Evolutionary conservation across 106 monocot genomes (phyloP), one percentile per base, ranked within the genome.

Genomic region (Acorus calamus): DNA sequence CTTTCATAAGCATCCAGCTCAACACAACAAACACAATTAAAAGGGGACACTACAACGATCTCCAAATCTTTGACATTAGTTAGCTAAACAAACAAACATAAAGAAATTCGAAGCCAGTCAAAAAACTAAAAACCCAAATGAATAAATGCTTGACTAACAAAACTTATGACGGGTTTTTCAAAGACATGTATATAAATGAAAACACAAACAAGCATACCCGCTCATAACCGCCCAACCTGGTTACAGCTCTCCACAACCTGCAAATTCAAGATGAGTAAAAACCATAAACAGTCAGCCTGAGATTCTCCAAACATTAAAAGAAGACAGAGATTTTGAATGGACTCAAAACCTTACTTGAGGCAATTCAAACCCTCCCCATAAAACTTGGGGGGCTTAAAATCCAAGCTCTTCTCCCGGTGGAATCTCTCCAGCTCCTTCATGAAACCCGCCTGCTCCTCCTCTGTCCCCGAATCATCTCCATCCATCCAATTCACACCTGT

Each of bases 351-450:
- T 65, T 68, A 96, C 94, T 96, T 96, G 42, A 96, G 76, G 65
- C 94, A 96, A 85, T 96, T 96, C 57, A 96, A 69, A 48, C 84
- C 87, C 76, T 84, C 86, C 9, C 96, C 91, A 57, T 96, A 96
- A 52, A 96, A 96, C 71, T 88, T 96, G 4, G 91, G 96, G 8
- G 96, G 85, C 61, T 96, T 96, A 70, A 87, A 96, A 60, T 96
- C 96, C 71, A 91, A 63, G 68, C 59, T 80, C 63, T 63, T 87
- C 62, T 85, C 96, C 71, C 55, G 90, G 52, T 83, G 78, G 57
- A 91, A 96, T 56, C 56, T 91, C 63, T 96, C 90, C 53, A 96
- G 78, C 54, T 85, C 96, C 57, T 72, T 84, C 91, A 96, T 91
- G 66, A 96, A 96, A 45, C 85, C 82, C 55, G 76, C 68, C 62